These are phyloP conservation scores for Clathrus columnatus DNA, from an alignment of 768 basidiomycete genomes.

Conservation along the genomic window DNA sequence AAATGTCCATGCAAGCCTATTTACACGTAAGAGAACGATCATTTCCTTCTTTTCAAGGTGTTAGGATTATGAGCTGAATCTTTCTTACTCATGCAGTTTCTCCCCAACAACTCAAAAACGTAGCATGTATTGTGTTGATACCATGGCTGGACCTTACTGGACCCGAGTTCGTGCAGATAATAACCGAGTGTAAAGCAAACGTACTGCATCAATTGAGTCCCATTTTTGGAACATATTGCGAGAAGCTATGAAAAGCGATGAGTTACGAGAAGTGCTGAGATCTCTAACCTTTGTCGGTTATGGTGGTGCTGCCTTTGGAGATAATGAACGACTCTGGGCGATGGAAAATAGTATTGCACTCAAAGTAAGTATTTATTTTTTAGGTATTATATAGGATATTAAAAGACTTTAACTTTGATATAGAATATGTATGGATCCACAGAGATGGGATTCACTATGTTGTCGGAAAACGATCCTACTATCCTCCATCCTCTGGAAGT, in stretches of 20 bases:
- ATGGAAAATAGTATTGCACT: background rate
- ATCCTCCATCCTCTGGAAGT: background rate
- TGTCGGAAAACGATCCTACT: background rate
- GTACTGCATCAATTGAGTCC: background rate
- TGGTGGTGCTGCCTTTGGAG: background rate
- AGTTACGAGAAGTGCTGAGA: background rate
- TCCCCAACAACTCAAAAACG: background rate
- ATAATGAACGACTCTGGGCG: background rate
- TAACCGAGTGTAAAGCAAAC: background rate
- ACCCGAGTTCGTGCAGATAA: background rate
- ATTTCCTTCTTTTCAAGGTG: too few relatives aligned
- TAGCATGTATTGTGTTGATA: background rate
- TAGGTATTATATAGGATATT: background rate
- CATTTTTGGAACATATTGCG: background rate
- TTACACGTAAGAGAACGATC: background rate
- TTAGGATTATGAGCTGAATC: background rate
- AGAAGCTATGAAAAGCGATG: background rate
- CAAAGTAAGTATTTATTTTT: background rate
- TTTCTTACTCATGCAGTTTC: background rate
- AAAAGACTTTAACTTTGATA: background rate
- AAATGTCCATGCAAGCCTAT: background rate
- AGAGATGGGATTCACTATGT: background rate
- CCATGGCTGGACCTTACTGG: background rate
- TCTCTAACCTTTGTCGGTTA: background rate
- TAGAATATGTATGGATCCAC: background rate